Evolutionary conservation across 192 early-diverging fungal genomes (phyloP).

Genomic region (Coemansia pectinata): DNA sequence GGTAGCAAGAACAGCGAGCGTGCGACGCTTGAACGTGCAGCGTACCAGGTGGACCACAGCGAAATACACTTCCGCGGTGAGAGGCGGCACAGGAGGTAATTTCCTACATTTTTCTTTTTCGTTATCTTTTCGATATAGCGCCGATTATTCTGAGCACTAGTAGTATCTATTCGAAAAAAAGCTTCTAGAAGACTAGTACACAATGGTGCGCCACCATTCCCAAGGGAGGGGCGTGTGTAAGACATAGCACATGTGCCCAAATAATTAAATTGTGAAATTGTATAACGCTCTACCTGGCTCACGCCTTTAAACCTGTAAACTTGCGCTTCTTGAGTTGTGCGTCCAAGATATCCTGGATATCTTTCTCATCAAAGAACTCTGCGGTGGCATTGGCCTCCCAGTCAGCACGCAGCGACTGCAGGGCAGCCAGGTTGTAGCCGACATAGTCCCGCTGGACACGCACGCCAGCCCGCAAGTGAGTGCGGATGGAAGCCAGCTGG

Average conservation of each 20-base stretch:
- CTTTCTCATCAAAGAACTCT: conserved; percentile 71
- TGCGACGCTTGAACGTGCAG: conserved; percentile 38
- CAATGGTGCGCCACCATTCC: not conserved
- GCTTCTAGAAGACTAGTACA: not conserved
- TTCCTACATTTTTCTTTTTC: not conserved
- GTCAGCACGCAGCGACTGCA: conserved; percentile 73
- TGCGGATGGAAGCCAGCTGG: conserved; percentile 71
- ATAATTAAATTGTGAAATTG: not conserved
- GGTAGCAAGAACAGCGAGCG: conserved; percentile 35
- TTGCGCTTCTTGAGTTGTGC: conserved; percentile 72
- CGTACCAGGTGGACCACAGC: conserved; percentile 49
- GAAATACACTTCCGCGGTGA: conserved; percentile 45
- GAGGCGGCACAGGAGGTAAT: not conserved
- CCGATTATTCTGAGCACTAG: not conserved
- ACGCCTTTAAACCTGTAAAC: conserved; percentile 57
- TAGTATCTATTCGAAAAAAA: not conserved
- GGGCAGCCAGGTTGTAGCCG: conserved; percentile 88
- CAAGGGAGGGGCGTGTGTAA: not conserved
- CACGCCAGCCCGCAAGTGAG: conserved; percentile 63
- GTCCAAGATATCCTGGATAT: conserved; percentile 56
- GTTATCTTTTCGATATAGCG: not conserved
- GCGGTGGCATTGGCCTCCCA: conserved; percentile 72
- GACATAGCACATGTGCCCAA: not conserved
- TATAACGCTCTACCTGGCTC: not conserved
- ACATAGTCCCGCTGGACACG: conserved; percentile 76